Conservation (phyloP, 2,329 filamentous ascomycete species). For the Microascus cirrosus region DNA sequence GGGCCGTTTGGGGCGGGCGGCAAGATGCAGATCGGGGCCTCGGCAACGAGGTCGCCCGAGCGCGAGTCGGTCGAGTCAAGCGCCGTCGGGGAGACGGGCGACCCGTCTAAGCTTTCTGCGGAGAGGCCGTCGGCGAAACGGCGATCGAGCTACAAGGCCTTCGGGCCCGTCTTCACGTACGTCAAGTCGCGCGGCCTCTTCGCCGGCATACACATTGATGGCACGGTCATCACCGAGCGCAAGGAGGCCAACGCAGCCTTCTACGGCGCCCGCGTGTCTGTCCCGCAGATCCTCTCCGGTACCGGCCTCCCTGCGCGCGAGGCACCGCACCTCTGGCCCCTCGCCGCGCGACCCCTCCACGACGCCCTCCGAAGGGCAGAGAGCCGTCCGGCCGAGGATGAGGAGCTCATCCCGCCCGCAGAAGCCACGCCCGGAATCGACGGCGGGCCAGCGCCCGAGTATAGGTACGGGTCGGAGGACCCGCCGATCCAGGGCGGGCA, state of each 20-base stretch:
- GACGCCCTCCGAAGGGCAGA: conserved; percentile 3
- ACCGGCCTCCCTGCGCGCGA: conserved; percentile 15
- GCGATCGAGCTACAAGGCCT: conserved; percentile 13
- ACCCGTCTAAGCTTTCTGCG: not conserved
- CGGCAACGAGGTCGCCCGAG: not conserved
- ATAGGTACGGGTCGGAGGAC: not conserved
- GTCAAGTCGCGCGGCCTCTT: conserved; percentile 86
- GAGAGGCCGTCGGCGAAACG: not conserved
- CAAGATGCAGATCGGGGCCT: conserved; percentile 48
- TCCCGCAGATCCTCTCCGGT: conserved; percentile 34
- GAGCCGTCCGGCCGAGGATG: not conserved
- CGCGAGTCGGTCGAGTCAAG: conserved; percentile 25
- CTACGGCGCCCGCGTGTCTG: conserved; percentile 52
- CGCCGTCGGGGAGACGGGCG: conserved; percentile 1
- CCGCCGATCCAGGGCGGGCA: not conserved
- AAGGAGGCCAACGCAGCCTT: conserved; percentile 83
- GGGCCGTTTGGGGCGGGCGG: conserved; percentile 61
- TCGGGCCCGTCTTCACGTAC: conserved; percentile 47
- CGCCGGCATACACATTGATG: conserved; percentile 76
- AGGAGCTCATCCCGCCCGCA: not conserved
- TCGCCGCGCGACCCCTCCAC: not conserved
- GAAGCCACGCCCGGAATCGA: not conserved
- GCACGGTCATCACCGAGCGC: conserved; percentile 75
- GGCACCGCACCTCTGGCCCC: not conserved
- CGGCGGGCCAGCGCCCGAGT: not conserved